Conservation (phyloP, 192 early-diverging fungal species). For the Backusella tuberculispora region DNA sequence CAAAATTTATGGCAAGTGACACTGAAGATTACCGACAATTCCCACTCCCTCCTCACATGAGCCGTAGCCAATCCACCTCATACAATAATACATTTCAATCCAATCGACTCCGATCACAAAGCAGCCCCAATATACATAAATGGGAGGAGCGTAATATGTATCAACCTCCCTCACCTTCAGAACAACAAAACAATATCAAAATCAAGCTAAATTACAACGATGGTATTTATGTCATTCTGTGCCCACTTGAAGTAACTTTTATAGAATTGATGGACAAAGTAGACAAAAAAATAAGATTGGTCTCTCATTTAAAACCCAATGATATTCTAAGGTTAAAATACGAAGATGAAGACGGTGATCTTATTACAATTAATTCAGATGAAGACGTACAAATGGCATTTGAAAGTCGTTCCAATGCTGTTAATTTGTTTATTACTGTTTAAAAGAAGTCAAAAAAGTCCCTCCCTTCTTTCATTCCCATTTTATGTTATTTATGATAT, state of each 20-base stretch:
- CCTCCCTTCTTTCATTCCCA: not conserved
- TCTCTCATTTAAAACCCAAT: conserved; percentile 62
- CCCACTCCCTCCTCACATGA: conserved; percentile 27
- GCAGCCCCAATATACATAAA: conserved; percentile 61
- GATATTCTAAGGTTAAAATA: conserved; percentile 78
- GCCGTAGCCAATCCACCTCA: conserved; percentile 22
- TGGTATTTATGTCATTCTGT: conserved; percentile 88
- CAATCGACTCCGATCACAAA: conserved; percentile 55
- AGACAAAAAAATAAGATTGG: conserved; percentile 89
- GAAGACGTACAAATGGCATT: conserved; percentile 94
- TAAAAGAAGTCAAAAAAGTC: not conserved
- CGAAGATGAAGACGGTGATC: conserved; percentile 93
- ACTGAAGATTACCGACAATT: conserved; percentile 39
- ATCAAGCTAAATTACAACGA: conserved; percentile 89
- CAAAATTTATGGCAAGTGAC: conserved; percentile 53
- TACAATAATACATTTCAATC: conserved; percentile 21
- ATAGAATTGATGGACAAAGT: conserved; percentile 80
- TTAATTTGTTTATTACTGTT: conserved; percentile 57
- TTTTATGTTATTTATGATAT: conserved; percentile 5
- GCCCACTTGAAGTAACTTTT: conserved; percentile 75
- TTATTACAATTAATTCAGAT: conserved; percentile 85
- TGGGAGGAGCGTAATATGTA: conserved; percentile 16
- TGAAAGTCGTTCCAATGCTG: conserved; percentile 61
- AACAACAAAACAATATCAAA: conserved; percentile 46
- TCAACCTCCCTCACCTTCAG: conserved; percentile 20